Percentiles rank a stretch among this genome's conserved stretches.
Conservation (phyloP, 2,329 filamentous ascomycete species). For the Lasiodiplodia theobromae region DNA sequence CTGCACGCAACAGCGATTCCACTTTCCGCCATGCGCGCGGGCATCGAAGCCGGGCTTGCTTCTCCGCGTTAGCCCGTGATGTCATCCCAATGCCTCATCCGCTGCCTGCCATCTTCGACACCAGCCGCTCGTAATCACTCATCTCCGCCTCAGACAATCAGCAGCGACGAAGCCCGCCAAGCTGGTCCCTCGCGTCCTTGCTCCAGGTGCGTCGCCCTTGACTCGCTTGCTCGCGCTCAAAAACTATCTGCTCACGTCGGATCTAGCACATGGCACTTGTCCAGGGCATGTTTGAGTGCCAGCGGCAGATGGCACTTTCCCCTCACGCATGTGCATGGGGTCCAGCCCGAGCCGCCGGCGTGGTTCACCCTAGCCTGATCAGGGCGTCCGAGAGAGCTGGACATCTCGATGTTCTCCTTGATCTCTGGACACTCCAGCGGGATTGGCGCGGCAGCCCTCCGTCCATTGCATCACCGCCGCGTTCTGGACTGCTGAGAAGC, state of each 20-base stretch:
- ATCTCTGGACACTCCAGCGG: neutral
- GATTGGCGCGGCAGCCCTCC: neutral
- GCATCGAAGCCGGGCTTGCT: constrained; percentile 1
- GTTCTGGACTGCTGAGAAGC: neutral
- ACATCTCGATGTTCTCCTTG: neutral
- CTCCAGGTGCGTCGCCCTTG: too few species aligned
- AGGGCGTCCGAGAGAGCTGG: neutral
- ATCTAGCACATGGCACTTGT: neutral
- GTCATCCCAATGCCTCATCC: constrained; percentile 16
- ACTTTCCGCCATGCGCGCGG: constrained; percentile 4
- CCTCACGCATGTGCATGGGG: neutral
- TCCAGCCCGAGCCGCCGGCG: neutral
- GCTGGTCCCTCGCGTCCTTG: too few species aligned
- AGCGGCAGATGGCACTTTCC: neutral
- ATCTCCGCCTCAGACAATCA: too few species aligned
- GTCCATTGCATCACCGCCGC: neutral
- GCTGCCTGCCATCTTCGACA: too few species aligned
- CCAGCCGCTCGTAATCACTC: too few species aligned
- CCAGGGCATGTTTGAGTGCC: neutral
- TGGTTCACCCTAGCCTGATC: neutral
- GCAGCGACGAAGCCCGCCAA: too few species aligned
- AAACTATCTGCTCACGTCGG: too few species aligned
- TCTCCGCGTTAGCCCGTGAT: constrained; percentile 13
- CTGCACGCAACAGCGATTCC: neutral
- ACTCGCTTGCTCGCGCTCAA: too few species aligned